Percentiles rank a stretch among this genome's conserved stretches.
Conservation (phyloP, 805 yeast species). For the Torulaspora quercuum region DNA sequence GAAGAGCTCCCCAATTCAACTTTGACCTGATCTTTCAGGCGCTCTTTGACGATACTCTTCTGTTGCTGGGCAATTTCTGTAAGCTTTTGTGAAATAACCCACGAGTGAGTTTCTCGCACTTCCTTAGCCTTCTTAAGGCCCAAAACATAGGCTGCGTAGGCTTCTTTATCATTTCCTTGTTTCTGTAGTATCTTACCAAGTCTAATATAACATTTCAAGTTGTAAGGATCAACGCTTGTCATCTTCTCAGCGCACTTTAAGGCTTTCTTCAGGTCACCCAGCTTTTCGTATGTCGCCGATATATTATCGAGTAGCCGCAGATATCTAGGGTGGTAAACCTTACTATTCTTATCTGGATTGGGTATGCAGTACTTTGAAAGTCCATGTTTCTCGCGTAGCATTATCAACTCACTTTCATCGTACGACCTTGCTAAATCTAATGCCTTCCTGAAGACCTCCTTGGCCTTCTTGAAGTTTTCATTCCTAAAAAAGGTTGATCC, state of each 20-base stretch:
- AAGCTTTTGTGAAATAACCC: slow-evolving; percentile 17
- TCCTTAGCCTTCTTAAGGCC: slow-evolving; percentile 20
- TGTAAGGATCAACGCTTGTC: slow-evolving; percentile 28
- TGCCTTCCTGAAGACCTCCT: slow-evolving; percentile 29
- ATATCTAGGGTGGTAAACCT: slow-evolving; percentile 29
- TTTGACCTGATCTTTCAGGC: slow-evolving; percentile 7
- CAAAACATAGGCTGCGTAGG: slow-evolving; percentile 21
- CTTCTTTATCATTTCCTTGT: slow-evolving; percentile 20
- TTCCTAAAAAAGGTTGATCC: slow-evolving; percentile 29
- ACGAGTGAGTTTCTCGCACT: slow-evolving; percentile 13
- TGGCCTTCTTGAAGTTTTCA: slow-evolving; percentile 28
- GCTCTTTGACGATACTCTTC: slow-evolving; percentile 14
- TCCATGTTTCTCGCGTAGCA: slow-evolving; percentile 15
- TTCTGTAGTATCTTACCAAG: slow-evolving; percentile 29
- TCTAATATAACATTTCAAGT: slow-evolving; percentile 30
- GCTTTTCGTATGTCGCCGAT: slow-evolving; percentile 31
- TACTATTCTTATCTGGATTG: slow-evolving; percentile 7
- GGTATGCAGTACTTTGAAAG: slow-evolving; percentile 8
- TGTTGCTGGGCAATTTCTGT: slow-evolving; percentile 18
- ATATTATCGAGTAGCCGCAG: slow-evolving; percentile 29
- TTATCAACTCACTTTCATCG: slow-evolving; percentile 18
- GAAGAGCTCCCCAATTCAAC: neutral
- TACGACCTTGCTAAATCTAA: slow-evolving; percentile 27
- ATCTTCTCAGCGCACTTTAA: slow-evolving; percentile 22
- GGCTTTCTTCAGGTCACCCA: slow-evolving; percentile 26